Evolutionary conservation across 495 filamentous ascomycete species (phyloP).

Genomic region (Geoglossum glabrum): DNA sequence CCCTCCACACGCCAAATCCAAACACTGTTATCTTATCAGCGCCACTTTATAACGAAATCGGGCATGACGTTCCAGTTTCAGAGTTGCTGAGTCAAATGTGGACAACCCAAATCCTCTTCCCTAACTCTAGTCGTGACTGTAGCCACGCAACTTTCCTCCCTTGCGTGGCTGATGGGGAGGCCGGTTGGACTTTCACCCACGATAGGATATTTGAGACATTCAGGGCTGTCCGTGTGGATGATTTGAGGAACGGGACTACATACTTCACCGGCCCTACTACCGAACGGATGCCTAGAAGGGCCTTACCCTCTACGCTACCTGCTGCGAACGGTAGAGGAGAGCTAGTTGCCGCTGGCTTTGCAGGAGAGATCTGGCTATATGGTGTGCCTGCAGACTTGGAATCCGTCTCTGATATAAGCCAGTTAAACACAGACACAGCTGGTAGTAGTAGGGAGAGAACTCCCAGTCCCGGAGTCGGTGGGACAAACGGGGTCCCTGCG

Average conservation of each 20-base stretch:
- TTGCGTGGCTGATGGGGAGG: slow-evolving; percentile 46
- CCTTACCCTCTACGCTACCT: slow-evolving; percentile 44
- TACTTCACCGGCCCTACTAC: slow-evolving; percentile 57
- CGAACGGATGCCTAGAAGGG: slow-evolving; percentile 6
- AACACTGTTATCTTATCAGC: slow-evolving; percentile 63
- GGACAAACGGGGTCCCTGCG: background rate
- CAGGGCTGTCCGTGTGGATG: slow-evolving; percentile 52
- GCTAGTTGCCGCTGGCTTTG: slow-evolving; percentile 56
- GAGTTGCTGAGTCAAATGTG: slow-evolving; percentile 59
- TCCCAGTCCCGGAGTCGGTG: background rate
- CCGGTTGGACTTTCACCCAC: slow-evolving; percentile 61
- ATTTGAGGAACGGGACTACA: slow-evolving; percentile 52
- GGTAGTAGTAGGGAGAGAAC: background rate
- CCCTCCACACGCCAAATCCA: slow-evolving; percentile 36
- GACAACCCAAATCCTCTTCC: slow-evolving; percentile 79
- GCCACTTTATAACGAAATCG: slow-evolving; percentile 47
- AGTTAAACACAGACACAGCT: background rate
- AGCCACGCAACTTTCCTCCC: slow-evolving; percentile 59
- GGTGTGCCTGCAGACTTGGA: slow-evolving; percentile 59
- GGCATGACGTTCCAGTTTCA: slow-evolving; percentile 30
- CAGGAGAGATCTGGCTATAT: slow-evolving; percentile 59
- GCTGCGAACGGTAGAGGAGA: slow-evolving; percentile 47
- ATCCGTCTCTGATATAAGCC: slow-evolving; percentile 11
- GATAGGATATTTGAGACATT: slow-evolving; percentile 60
- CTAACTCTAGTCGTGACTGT: slow-evolving; percentile 52